Evolutionary conservation across 768 basidiomycete species (phyloP), one percentile per base, ranked within the genome.

Genomic region (Suillus variegatus): DNA sequence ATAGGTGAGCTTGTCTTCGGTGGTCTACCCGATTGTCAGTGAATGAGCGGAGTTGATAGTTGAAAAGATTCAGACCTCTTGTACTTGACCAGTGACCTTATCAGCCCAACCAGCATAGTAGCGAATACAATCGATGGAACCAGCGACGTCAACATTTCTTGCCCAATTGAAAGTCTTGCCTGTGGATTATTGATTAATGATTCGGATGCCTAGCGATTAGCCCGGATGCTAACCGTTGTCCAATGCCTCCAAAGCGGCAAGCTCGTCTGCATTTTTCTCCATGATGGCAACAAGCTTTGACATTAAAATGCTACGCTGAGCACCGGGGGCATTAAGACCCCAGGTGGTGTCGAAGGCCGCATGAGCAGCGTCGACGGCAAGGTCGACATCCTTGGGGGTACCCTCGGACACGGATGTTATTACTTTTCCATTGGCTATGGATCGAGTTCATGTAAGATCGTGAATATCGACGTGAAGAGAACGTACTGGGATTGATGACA

Each of bases 51-150:
- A 32, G 32, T 10, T n/a, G 46, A 56, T 13, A n/a, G 18, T 32
- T 22, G 25, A 25, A 60, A 54, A 56, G 18, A 6, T 58, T 18
- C 57, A 2, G 18, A 72, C 72, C 67, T 94, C 92, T 74, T 93
- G 88, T 9, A 86, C 87, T 75, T 92, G 85, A 7, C 92, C 93
- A 8, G 83, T 80, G 60, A 91, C 78, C 80, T 96, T 97, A 80
- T 95, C 95, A 22, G 94, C 92, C 88, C 92, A 93, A 25, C 95
- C 95, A 54, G 88, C 92, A 70, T 91, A 98, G 79, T 96, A 97
- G 41, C 86, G 82, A 69, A 94, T 75, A 35, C 81, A 81, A 22
- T 75, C 79, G 64, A 89, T 81, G 0, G 85, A 76, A 63, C 76
- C 76, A 2, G 72, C 70, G 1, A 91, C 73, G 67, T 92, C 92